Conservation (phyloP, 1,284 basidiomycete species). For the Lentinula novae-zelandiae region DNA sequence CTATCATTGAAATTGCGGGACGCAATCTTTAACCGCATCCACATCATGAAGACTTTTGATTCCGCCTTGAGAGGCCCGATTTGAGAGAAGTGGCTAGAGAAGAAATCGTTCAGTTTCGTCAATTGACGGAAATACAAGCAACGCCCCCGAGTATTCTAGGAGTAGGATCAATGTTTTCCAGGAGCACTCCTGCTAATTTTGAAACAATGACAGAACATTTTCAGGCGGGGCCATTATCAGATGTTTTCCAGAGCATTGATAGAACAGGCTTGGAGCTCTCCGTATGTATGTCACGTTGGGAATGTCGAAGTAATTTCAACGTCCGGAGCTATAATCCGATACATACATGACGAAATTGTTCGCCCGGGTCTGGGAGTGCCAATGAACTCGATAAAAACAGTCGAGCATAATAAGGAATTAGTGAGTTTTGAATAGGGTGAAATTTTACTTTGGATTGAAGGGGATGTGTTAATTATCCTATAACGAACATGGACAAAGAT, state of each 20-base stretch:
- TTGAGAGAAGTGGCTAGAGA: background rate
- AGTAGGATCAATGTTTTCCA: background rate
- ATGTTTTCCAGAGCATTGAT: background rate
- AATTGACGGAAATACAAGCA: background rate
- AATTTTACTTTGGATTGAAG: background rate
- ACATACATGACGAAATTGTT: background rate
- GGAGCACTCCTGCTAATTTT: background rate
- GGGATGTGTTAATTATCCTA: background rate
- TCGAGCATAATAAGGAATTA: background rate
- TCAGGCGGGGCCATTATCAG: background rate
- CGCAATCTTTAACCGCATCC: background rate
- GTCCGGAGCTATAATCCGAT: background rate
- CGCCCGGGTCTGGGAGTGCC: background rate
- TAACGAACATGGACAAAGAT: background rate
- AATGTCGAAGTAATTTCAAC: background rate
- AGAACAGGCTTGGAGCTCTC: background rate
- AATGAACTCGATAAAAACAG: background rate
- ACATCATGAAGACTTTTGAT: background rate
- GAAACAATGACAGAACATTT: background rate
- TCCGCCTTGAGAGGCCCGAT: background rate
- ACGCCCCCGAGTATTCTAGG: background rate
- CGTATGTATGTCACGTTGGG: background rate
- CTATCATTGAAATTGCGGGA: background rate
- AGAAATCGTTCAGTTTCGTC: background rate
- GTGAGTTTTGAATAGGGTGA: background rate